phyloP scores from a whole-genome alignment of 176 grass and related monocot genomes.

The Cocos nucifera region DNA sequence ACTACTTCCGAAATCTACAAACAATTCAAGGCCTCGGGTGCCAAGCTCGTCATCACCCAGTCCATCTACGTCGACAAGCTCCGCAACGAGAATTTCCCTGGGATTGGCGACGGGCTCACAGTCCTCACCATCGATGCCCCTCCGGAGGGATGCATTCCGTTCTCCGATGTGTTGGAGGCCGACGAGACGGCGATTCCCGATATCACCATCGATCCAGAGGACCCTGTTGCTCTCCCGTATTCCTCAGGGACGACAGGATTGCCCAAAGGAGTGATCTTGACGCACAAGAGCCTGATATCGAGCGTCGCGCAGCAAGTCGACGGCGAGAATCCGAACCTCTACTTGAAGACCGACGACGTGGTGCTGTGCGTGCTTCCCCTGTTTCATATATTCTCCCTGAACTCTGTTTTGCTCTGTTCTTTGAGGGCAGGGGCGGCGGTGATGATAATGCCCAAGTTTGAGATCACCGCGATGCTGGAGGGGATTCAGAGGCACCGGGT shows the following conservation, averaged over 20 bases:
- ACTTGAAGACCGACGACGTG: constrained; percentile 22
- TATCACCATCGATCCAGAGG: constrained; percentile 8
- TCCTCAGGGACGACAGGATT: constrained; percentile 38
- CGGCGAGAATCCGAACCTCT: constrained; percentile 33
- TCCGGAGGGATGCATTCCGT: constrained; percentile 18
- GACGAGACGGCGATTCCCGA: constrained; percentile 14
- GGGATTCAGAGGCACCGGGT: constrained; percentile 27
- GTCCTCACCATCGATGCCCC: constrained; percentile 18
- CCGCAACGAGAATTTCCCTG: neutral
- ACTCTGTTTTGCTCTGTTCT: constrained; percentile 30
- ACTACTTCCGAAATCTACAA: constrained; percentile 31
- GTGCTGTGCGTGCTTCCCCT: constrained; percentile 39
- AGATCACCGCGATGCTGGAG: constrained; percentile 27
- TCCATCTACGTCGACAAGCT: constrained; percentile 30
- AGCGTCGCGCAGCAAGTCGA: constrained; percentile 36
- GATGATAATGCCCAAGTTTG: constrained; percentile 40
- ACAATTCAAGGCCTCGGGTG: constrained; percentile 26
- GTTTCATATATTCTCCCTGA: constrained; percentile 44
- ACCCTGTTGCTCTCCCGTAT: constrained; percentile 29
- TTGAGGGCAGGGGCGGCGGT: constrained; percentile 31
- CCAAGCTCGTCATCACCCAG: constrained; percentile 30
- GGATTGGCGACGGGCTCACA: neutral
- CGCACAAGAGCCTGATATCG: constrained; percentile 34
- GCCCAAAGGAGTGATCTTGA: constrained; percentile 38
- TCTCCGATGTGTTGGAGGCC: constrained; percentile 7